Evolutionary conservation across 75 land plant genomes (phyloP).

Genomic region (Cupressus sempervirens): DNA sequence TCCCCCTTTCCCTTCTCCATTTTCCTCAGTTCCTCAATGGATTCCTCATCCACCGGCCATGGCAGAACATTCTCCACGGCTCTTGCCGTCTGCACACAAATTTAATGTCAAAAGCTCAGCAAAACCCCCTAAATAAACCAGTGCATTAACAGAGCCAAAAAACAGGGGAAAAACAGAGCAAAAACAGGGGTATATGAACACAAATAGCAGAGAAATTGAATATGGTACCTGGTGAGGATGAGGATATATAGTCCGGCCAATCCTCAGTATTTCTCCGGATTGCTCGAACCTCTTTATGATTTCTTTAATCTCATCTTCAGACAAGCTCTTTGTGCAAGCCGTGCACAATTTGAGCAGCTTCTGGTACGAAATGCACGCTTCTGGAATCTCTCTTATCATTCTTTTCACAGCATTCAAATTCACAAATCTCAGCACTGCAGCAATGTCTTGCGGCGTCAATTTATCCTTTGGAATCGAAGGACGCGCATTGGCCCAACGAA

Average conservation of each 20-base stretch:
- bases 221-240: neutral
- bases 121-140: neutral
- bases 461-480: neutral
- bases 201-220: too few species aligned
- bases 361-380: neutral
- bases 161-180: too few species aligned
- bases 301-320: neutral
- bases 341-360: neutral
- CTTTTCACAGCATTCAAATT: neutral
- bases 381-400: neutral
- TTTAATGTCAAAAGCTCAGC: neutral
- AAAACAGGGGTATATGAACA: neutral
- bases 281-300: neutral
- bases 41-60: slow-evolving; percentile 12
- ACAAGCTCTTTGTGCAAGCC: neutral
- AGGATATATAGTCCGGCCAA: neutral
- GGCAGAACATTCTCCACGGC: slow-evolving; percentile 19
- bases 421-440: neutral
- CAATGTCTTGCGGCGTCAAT: neutral
- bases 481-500: neutral
- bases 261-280: neutral
- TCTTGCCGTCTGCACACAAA: slow-evolving; percentile 26
- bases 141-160: neutral
- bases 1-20: slow-evolving; percentile 42
- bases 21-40: slow-evolving; percentile 37